Conservation (phyloP, 495 filamentous ascomycete species). For the Penicillium turbatum region DNA sequence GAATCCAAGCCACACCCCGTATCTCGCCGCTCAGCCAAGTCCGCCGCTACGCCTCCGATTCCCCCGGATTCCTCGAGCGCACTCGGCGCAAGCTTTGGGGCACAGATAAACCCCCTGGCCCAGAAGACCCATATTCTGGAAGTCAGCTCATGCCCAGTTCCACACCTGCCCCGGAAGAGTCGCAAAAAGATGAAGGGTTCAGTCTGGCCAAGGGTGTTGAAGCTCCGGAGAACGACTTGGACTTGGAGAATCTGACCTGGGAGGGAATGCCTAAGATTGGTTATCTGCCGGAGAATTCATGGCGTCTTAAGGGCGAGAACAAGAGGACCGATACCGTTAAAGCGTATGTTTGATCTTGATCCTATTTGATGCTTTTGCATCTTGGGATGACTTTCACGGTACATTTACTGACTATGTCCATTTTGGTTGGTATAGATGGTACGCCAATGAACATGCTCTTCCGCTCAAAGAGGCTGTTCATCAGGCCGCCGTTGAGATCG, state of each 20-base stretch:
- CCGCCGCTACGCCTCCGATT: conserved; percentile 40
- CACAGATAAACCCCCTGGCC: conserved; percentile 50
- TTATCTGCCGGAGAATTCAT: conserved; percentile 11
- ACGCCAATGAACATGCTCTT: conserved; percentile 5
- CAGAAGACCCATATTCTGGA: conserved; percentile 50
- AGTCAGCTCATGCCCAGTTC: conserved; percentile 20
- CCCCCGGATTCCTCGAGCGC: conserved; percentile 43
- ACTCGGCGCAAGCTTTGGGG: conserved; percentile 54
- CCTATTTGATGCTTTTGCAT: not conserved
- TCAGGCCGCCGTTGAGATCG: conserved; percentile 47
- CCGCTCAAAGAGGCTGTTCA: conserved; percentile 29
- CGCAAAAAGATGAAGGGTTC: not conserved
- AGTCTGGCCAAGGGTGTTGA: not conserved
- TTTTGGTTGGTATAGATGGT: conserved; percentile 15
- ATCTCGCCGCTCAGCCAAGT: conserved; percentile 38
- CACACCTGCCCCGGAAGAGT: not conserved
- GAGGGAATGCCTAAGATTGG: conserved; percentile 3
- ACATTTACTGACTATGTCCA: conserved; percentile 6
- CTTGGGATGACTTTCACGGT: not conserved
- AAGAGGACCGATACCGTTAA: conserved; percentile 12
- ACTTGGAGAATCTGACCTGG: not conserved
- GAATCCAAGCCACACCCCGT: conserved; percentile 37
- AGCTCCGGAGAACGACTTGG: not conserved
- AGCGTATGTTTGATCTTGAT: conserved; percentile 17
- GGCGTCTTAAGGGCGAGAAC: conserved; percentile 6